Base-by-base conservation (phyloP, 2,329 filamentous ascomycete species). In the Stemphylium lycopersici region DNA sequence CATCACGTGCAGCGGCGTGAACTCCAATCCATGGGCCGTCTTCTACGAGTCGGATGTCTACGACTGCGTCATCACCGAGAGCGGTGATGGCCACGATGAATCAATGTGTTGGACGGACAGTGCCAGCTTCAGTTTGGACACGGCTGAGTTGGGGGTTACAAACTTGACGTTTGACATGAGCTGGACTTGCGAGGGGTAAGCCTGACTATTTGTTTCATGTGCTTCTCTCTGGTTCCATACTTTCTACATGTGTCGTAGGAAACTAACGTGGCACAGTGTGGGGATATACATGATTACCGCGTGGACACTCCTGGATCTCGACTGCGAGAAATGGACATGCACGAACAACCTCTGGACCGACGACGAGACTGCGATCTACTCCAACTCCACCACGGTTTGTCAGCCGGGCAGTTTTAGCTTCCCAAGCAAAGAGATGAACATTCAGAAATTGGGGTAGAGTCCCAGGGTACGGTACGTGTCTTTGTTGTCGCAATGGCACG, bases 181-280 rank as follows among this genome's bases (percentile, higher is more conserved):
- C n/a, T 61, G 55, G 52, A 55, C 22, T 13, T 61, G 58, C 48
- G 36, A 39, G n/a, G 36, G 50, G 58, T 61, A 38, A 32, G 58
- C 38, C 1, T 34, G 20, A 29, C 7, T 29, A 2, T 29, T 10
- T 11, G 2, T 10, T 29, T 29, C 26, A 7, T 18, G 1, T 2
- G 10, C 6, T 33, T 38, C 7, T 8, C 7, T 22, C 2, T 3
- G 5, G 1, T 15, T 3, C 4, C 8, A 16, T 8, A 1, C 24
- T 34, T 31, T n/a, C 8, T 22, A 18, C 16, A 11, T 24, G 11
- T n/a, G 2, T 13, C 10, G 12, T n/a, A 26, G 22, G 13, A 13
- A 48, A 20, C 5, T 34, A 8, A 18, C 13, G 12, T 46, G 44
- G 2, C 8, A 33, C 3, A 60, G 55, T 6, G 20, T 45, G 34